Evolutionary conservation across 345 rosid species (phyloP).

Genomic region (Lepidium sativum): DNA sequence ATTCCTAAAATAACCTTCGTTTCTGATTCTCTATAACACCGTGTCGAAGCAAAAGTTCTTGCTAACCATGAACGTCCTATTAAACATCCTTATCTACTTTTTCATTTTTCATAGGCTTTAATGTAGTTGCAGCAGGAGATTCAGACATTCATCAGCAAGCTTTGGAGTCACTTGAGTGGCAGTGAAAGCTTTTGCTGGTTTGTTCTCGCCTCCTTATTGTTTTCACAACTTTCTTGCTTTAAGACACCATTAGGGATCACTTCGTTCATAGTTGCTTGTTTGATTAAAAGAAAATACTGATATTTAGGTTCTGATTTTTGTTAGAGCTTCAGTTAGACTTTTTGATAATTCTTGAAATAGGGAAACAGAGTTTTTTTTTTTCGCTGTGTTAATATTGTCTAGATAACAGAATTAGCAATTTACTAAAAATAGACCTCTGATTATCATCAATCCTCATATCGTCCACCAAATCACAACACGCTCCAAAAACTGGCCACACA

Average conservation of each 20-base stretch:
- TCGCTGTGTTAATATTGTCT: constrained; percentile 19
- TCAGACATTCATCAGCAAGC: constrained; percentile 39
- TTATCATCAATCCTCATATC: constrained; percentile 14
- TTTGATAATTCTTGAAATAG: constrained; percentile 12
- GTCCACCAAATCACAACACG: constrained; percentile 21
- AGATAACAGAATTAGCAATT: constrained; percentile 18
- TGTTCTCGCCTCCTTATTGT: background rate
- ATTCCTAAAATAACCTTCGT: background rate
- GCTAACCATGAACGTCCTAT: background rate
- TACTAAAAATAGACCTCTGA: constrained; percentile 20
- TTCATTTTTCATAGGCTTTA: constrained; percentile 47
- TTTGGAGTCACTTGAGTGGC: constrained; percentile 31
- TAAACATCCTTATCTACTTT: constrained; percentile 2
- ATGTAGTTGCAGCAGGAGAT: constrained; percentile 86
- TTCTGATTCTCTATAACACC: background rate
- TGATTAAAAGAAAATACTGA: background rate
- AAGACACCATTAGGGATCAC: background rate
- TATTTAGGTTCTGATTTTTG: constrained; percentile 7
- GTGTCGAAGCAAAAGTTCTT: background rate
- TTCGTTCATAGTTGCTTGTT: constrained; percentile 6
- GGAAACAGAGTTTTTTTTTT: constrained; percentile 21
- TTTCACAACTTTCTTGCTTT: constrained; percentile 8
- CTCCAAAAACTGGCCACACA: constrained; percentile 21
- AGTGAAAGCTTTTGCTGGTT: constrained; percentile 22
- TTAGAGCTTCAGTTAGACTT: background rate